Evolutionary conservation across 257 asterid genomes (phyloP), one percentile per base, ranked within the genome.

Genomic region (Solanum dulcamara): DNA sequence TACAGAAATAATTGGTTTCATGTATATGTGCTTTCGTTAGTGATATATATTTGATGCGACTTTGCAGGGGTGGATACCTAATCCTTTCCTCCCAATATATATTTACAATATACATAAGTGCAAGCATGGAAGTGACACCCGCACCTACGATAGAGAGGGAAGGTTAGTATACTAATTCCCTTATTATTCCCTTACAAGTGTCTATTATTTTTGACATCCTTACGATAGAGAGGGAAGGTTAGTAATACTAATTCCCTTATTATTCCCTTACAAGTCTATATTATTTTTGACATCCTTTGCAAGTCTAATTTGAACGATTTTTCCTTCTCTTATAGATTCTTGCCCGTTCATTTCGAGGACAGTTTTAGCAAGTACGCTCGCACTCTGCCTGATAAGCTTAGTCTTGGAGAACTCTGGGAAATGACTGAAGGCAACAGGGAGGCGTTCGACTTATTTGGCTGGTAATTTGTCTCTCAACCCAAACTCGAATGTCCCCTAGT

Each of bases 51-150:
- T 1, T 26, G 6, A 46, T 46, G 30, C 0, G 59, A 7, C 13
- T 17, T 0, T 81, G 40, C 84, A 95, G 96, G 92, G 96, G 5
- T 96, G 99, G 99, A 64, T 96, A 46, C 98, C 99, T 12, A 88
- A 92, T 67, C 98, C 94, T 4, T 84, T 93, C 42, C 89, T 96
- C 86, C 99, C 98, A 0, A 89, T 96, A 86, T 93, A 96, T 88
- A 67, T 96, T 1, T 42, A 86, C 59, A 96, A 94, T 87, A 89
- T 96, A 83, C 99, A 96, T 84, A 93, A 87, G 88, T 85, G 93
- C 79, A 96, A 93, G 90, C 98, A 96, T 24, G 99, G 99, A 44
- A 96, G 99, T n/a, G 93, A 91, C 81, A 83, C 98, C 0, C 91
- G 88, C 68, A 90, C 97, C 30, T 96, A 93, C 5, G 98, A 96